Conservation (phyloP, 1,284 basidiomycete genomes). For the Cryptococcus hybrid region DNA sequence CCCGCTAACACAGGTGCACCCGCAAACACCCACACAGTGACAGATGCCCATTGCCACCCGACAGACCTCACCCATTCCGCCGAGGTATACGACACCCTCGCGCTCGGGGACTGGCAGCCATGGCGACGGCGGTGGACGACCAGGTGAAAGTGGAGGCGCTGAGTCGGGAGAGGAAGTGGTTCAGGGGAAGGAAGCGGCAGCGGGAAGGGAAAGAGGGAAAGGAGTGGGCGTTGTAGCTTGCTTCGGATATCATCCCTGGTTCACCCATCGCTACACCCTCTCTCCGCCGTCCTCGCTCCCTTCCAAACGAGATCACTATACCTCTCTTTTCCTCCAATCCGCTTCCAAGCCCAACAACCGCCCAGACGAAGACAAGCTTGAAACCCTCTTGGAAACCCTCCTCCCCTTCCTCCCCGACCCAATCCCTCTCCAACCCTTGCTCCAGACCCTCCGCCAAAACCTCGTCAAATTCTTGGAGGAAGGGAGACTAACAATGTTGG, state of each 20-base stretch:
- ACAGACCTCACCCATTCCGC: conserved; percentile 35
- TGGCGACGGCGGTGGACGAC: conserved; percentile 42
- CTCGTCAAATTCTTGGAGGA: conserved; percentile 17
- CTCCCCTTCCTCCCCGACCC: conserved; percentile 45
- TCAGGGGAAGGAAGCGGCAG: neutral
- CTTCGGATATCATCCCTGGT: conserved; percentile 55
- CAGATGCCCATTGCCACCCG: conserved; percentile 52
- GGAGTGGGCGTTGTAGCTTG: conserved; percentile 37
- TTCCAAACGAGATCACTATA: conserved; percentile 48
- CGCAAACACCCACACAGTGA: conserved; percentile 23
- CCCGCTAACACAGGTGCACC: no score
- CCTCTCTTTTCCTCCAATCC: conserved; percentile 39
- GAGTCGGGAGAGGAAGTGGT: conserved; percentile 12
- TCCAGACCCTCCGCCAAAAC: conserved; percentile 18
- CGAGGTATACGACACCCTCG: conserved; percentile 23
- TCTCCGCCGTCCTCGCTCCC: conserved; percentile 10
- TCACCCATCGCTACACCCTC: conserved; percentile 50
- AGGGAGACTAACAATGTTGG: conserved; percentile 45
- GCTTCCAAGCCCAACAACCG: conserved; percentile 3
- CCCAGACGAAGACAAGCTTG: neutral
- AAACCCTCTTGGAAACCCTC: conserved; percentile 18
- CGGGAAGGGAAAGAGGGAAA: conserved; percentile 3
- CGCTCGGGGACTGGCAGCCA: conserved; percentile 40
- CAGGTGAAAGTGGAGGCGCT: conserved; percentile 34
- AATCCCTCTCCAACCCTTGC: conserved; percentile 25